These are phyloP conservation scores for Cytospora schulzeri DNA, from an alignment of 2,329 filamentous ascomycete species.

Conservation along the genomic window DNA sequence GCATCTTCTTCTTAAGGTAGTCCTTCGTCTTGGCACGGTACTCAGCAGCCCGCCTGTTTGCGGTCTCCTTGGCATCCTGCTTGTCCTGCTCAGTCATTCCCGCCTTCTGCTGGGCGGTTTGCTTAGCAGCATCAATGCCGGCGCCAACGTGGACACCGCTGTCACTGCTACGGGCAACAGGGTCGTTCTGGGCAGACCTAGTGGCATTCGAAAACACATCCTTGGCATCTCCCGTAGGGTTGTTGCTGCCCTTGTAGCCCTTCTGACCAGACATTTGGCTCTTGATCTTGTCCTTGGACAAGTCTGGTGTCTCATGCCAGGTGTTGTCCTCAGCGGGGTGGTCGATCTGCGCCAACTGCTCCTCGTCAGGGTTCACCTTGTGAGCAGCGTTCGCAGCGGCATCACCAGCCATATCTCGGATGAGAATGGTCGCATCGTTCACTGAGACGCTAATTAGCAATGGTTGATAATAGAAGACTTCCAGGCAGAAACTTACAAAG, in stretches of 20 bases:
- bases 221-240: conserved; percentile 59
- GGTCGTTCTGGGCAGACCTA: conserved; percentile 49
- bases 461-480: neutral
- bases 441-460: conserved; percentile 45
- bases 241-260: conserved; percentile 57
- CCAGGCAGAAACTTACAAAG: conserved; percentile 60
- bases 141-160: conserved; percentile 55
- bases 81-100: conserved; percentile 68
- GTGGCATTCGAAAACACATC: conserved; percentile 61
- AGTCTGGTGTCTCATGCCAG: conserved; percentile 85
- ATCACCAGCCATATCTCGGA: conserved; percentile 91
- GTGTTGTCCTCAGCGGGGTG: conserved; percentile 84
- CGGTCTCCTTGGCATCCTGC: conserved; percentile 47
- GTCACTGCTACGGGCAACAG: conserved; percentile 38
- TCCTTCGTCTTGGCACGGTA: conserved; percentile 56
- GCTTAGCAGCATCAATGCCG: conserved; percentile 47
- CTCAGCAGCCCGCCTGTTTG: conserved; percentile 40
- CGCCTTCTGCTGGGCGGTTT: conserved; percentile 56
- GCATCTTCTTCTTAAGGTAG: conserved; percentile 85
- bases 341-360: conserved; percentile 77
- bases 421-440: conserved; percentile 75
- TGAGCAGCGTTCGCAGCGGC: conserved; percentile 78
- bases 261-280: conserved; percentile 60
- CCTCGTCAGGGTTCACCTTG: conserved; percentile 75
- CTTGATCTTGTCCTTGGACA: conserved; percentile 71